Evolutionary conservation across 2,329 filamentous ascomycete species (phyloP).

Genomic region (Beauveria sp.): DNA sequence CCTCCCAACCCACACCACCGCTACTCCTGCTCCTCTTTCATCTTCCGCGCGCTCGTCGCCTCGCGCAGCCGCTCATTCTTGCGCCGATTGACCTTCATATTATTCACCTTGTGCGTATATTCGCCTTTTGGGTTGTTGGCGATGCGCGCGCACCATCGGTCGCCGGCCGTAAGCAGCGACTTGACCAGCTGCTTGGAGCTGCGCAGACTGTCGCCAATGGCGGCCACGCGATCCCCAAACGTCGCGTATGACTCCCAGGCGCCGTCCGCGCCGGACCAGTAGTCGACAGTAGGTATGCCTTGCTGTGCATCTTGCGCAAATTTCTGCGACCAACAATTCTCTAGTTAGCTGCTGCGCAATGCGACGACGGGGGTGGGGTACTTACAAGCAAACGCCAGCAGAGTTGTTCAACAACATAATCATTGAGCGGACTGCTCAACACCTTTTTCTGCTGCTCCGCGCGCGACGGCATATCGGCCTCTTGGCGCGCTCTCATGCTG

Average conservation of each 20-base stretch:
- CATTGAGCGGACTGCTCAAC: slow-evolving; percentile 15
- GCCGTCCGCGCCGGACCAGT: slow-evolving; percentile 22
- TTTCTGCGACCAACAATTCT: slow-evolving; percentile 6
- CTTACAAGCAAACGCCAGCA: slow-evolving; percentile 20
- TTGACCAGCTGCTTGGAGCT: slow-evolving; percentile 23
- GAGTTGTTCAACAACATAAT: slow-evolving; percentile 18
- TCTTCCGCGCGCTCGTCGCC: not conserved
- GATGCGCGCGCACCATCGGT: slow-evolving; percentile 19
- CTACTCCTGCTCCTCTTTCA: not conserved
- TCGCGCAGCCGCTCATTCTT: slow-evolving; percentile 15
- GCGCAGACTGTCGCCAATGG: slow-evolving; percentile 18
- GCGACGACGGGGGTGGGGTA: not conserved
- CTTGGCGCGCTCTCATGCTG: not conserved
- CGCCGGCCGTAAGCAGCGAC: slow-evolving; percentile 18
- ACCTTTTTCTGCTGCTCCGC: slow-evolving; percentile 17
- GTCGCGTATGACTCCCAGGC: slow-evolving; percentile 22
- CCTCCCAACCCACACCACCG: not conserved
- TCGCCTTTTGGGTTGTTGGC: slow-evolving; percentile 21
- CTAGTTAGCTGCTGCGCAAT: not conserved
- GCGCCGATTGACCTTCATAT: slow-evolving; percentile 18
- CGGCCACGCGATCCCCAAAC: slow-evolving; percentile 19
- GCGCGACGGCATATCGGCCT: slow-evolving; percentile 7
- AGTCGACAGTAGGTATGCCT: slow-evolving; percentile 18
- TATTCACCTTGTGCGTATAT: slow-evolving; percentile 18
- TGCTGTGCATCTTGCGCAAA: slow-evolving; percentile 20